A percentile compares a stretch with the other conserved stretches of the same genome.
Conservation (phyloP, 768 basidiomycete genomes). For the Boletus patriciae region DNA sequence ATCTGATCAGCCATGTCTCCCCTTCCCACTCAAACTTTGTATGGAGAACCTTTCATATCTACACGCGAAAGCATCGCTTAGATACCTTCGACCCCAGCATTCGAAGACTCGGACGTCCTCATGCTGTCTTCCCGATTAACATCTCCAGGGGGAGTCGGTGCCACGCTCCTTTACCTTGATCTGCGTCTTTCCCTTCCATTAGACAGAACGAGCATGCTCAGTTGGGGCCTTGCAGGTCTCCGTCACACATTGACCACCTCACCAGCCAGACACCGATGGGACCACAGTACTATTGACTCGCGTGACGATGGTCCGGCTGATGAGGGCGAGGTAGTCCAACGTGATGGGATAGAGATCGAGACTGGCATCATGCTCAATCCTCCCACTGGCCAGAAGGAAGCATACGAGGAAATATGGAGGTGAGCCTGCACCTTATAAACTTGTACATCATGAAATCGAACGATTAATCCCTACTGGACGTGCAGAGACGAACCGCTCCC, state of each 20-base stretch:
- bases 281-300: slow-evolving; percentile 24
- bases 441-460: not conserved
- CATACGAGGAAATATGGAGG: slow-evolving; percentile 28
- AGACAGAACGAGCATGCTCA: slow-evolving; percentile 14
- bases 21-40: not conserved
- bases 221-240: slow-evolving; percentile 26
- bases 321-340: slow-evolving; percentile 20
- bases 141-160: slow-evolving; percentile 11
- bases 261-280: slow-evolving; percentile 19
- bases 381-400: slow-evolving; percentile 15
- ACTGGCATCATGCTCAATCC: slow-evolving; percentile 26
- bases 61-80: slow-evolving; percentile 25
- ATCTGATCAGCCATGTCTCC: too few relatives aligned
- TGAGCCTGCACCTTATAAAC: not conserved
- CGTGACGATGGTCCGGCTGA: slow-evolving; percentile 10
- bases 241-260: slow-evolving; percentile 21
- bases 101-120: slow-evolving; percentile 29
- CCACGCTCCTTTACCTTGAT: slow-evolving; percentile 26
- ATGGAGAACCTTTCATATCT: slow-evolving; percentile 22
- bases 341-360: slow-evolving; percentile 26
- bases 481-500: slow-evolving; percentile 22
- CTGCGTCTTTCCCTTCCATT: slow-evolving; percentile 28
- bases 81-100: slow-evolving; percentile 16
- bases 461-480: not conserved
- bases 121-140: slow-evolving; percentile 30